These are phyloP conservation scores for Kappamyces sp. DNA, from an alignment of 192 early-diverging fungal genomes.

Conservation along the genomic window DNA sequence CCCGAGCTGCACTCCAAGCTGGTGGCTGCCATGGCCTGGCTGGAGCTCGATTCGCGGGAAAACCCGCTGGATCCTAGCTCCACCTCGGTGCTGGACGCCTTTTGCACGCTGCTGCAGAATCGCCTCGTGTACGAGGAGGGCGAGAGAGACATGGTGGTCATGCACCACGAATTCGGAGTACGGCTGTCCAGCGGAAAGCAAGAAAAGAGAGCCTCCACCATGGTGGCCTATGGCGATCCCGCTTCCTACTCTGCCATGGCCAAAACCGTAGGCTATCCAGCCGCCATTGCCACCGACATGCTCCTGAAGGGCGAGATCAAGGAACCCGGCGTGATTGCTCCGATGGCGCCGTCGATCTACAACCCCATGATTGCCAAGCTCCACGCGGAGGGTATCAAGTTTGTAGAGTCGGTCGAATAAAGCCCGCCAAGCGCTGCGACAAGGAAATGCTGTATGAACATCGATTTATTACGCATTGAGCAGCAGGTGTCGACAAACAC, in stretches of 20 bases:
- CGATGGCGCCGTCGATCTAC: constrained; percentile 83
- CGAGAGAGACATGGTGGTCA: constrained; percentile 88
- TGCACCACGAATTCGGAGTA: constrained; percentile 94
- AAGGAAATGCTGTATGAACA: too few species aligned
- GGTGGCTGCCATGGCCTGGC: constrained; percentile 21
- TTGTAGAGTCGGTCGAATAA: constrained; percentile 50
- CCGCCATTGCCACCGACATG: constrained; percentile 89
- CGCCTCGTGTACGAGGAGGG: constrained; percentile 67
- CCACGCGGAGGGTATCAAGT: constrained; percentile 82
- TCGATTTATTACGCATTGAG: too few species aligned
- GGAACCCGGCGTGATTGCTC: constrained; percentile 81
- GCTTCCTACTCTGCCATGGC: constrained; percentile 92
- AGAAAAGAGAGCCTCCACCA: constrained; percentile 72
- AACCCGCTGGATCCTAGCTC: constrained; percentile 21
- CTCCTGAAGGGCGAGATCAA: constrained; percentile 64
- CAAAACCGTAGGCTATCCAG: constrained; percentile 92
- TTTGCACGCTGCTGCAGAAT: constrained; percentile 72
- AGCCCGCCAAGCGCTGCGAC: background rate
- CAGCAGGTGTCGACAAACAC: too few species aligned
- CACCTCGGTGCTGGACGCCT: constrained; percentile 67
- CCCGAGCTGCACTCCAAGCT: constrained; percentile 1
- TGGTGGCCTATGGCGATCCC: constrained; percentile 88
- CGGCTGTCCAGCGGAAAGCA: constrained; percentile 59
- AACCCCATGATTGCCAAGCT: constrained; percentile 83
- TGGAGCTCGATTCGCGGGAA: constrained; percentile 21